Conservation (phyloP, 164 flowering plant genomes). For the Chimonanthus salicifolius region DNA sequence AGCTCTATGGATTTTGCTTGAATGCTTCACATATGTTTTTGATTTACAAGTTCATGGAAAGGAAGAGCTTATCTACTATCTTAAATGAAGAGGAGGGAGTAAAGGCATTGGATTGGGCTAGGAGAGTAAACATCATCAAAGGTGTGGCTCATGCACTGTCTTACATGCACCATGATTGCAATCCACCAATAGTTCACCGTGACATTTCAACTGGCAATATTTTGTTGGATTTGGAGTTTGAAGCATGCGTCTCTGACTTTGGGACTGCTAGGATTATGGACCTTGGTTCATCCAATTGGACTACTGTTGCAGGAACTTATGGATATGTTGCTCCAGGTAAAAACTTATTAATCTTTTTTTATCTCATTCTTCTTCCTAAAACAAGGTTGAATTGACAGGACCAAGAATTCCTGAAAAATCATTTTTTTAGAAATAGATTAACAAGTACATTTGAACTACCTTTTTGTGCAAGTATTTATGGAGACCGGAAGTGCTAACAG, state of each 20-base stretch:
- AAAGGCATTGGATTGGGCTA: conserved; percentile 9
- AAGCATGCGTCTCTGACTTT: conserved; percentile 14
- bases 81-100: conserved; percentile 3
- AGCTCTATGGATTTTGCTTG: conserved; percentile 8
- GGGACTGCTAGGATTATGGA: conserved; percentile 10
- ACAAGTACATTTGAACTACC: neutral
- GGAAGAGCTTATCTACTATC: conserved; percentile 4
- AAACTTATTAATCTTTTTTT: neutral
- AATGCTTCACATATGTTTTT: neutral
- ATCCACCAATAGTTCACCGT: conserved; percentile 9
- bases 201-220: conserved; percentile 11
- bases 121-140: conserved; percentile 6
- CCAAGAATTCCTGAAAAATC: neutral
- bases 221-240: conserved; percentile 6
- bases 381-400: neutral
- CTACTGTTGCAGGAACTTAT: conserved; percentile 7
- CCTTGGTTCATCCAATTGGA: conserved; percentile 4
- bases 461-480: neutral
- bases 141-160: conserved; percentile 9
- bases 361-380: neutral
- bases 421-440: neutral
- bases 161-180: conserved; percentile 14
- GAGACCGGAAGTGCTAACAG: neutral
- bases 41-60: conserved; percentile 10
- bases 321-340: conserved; percentile 18